These are phyloP conservation scores for Ascoidea rubescens DNA, from an alignment of 805 yeast species.

Conservation along the genomic window DNA sequence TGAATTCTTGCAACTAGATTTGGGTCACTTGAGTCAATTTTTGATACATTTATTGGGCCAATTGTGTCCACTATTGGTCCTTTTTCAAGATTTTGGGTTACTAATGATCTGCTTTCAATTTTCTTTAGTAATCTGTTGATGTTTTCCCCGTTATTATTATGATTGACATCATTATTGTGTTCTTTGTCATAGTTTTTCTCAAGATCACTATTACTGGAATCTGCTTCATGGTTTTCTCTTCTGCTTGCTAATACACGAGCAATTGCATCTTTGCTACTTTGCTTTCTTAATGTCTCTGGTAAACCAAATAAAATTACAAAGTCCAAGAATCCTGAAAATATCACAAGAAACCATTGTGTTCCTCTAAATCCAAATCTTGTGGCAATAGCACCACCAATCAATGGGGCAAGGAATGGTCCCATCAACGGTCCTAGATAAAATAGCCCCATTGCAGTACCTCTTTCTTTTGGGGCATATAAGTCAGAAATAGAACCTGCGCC, in stretches of 20 bases:
- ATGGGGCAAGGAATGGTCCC: conserved; percentile 73
- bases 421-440: conserved; percentile 71
- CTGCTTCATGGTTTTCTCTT: conserved; percentile 12
- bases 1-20: neutral
- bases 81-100: no score
- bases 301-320: conserved; percentile 37
- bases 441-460: conserved; percentile 72
- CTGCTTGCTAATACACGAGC: conserved; percentile 28
- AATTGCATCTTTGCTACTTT: conserved; percentile 44
- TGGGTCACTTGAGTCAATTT: neutral
- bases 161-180: conserved; percentile 3
- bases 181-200: conserved; percentile 1
- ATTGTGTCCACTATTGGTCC: no score
- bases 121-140: neutral
- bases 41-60: neutral
- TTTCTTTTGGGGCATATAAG: conserved; percentile 44
- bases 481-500: conserved; percentile 87
- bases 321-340: conserved; percentile 42
- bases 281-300: conserved; percentile 69
- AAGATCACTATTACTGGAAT: neutral
- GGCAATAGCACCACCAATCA: conserved; percentile 64
- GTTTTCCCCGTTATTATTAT: conserved; percentile 3
- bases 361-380: conserved; percentile 77
- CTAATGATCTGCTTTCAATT: no score
- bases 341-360: conserved; percentile 74